A percentile compares a stretch with the other conserved stretches of the same genome.
phyloP scores from a whole-genome alignment of 1,139 yeast species.

The Yamadazyma sp. region DNA sequence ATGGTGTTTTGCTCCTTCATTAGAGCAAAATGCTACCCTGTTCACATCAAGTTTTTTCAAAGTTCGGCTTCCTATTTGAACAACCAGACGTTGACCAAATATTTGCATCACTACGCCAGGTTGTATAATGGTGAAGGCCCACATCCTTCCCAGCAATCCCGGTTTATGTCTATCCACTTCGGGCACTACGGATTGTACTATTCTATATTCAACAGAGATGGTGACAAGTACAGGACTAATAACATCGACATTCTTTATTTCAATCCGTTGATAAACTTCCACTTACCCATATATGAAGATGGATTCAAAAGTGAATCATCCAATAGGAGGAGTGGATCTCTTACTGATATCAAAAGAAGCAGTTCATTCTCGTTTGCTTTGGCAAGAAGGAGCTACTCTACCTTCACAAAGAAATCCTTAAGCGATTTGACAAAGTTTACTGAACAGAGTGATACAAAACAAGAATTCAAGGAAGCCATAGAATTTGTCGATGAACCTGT shows the following conservation, averaged over 20 bases:
- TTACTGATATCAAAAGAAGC: slow-evolving; percentile 12
- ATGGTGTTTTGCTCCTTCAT: slow-evolving; percentile 20
- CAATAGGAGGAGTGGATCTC: slow-evolving; percentile 22
- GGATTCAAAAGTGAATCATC: slow-evolving; percentile 28
- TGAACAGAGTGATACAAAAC: not conserved
- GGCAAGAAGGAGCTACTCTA: slow-evolving; percentile 11
- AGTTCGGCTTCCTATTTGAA: slow-evolving; percentile 39
- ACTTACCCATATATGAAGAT: slow-evolving; percentile 2
- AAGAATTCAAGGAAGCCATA: not conserved
- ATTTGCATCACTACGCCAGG: slow-evolving; percentile 26
- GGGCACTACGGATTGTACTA: slow-evolving; percentile 50
- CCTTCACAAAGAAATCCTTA: not conserved
- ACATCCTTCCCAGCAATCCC: slow-evolving; percentile 27
- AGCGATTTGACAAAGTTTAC: not conserved
- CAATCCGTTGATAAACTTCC: slow-evolving; percentile 11
- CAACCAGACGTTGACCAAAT: slow-evolving; percentile 21
- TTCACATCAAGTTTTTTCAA: slow-evolving; percentile 38
- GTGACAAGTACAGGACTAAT: slow-evolving; percentile 20
- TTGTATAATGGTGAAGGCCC: slow-evolving; percentile 26
- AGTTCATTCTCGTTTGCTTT: slow-evolving; percentile 15
- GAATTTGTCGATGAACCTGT: not conserved
- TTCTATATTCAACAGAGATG: slow-evolving; percentile 42
- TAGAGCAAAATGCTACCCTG: slow-evolving; percentile 21
- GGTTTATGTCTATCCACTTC: slow-evolving; percentile 30
- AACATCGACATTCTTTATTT: slow-evolving; percentile 13